Conservation (phyloP, 345 rosid species). For the Citrus mangshanensis region DNA sequence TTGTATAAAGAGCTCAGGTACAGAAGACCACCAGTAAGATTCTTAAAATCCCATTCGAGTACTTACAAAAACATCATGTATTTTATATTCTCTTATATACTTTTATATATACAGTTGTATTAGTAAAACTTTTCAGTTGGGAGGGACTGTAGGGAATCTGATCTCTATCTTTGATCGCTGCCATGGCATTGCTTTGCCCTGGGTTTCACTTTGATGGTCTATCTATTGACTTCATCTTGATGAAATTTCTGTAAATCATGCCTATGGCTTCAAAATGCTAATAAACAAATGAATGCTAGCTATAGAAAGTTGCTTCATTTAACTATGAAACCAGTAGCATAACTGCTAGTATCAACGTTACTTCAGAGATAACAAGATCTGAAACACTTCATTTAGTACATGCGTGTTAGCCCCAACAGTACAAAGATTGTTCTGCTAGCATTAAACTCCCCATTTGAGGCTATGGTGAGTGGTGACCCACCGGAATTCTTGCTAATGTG, state of each 20-base stretch:
- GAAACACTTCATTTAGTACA: neutral
- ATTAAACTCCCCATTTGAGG: no score
- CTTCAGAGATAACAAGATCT: neutral
- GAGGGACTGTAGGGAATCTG: no score
- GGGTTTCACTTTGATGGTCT: neutral
- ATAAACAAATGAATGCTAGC: no score
- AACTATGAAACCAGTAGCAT: no score
- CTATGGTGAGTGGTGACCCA: neutral
- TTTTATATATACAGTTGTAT: neutral
- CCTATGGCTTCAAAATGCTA: neutral
- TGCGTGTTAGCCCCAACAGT: neutral
- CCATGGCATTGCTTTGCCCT: neutral
- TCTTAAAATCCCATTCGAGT: neutral
- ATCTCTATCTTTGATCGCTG: neutral
- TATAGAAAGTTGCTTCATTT: no score
- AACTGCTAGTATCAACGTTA: neutral
- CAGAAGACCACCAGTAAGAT: neutral
- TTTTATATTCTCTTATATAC: no score
- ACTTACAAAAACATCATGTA: neutral
- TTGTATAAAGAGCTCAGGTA: neutral
- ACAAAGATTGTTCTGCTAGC: neutral
- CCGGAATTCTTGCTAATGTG: neutral
- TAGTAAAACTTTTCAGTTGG: neutral
- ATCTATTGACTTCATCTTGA: neutral
- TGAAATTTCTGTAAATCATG: neutral